Base-by-base conservation (phyloP, 768 basidiomycete species). In the Clitopilus hobsonii region DNA sequence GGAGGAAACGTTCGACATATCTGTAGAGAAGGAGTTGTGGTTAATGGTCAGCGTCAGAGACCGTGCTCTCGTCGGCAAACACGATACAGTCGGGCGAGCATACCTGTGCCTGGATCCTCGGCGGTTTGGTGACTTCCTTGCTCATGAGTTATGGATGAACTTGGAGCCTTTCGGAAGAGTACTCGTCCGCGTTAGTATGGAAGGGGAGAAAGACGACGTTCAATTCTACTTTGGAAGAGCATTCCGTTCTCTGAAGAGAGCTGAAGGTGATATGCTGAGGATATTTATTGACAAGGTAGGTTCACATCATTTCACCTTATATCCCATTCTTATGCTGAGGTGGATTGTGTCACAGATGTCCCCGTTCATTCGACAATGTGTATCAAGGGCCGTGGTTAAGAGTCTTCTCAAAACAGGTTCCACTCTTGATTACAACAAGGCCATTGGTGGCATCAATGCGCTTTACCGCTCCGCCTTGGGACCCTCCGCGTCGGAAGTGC, bases 201-300 rank as follows among this genome's bases (percentile, higher is more conserved):
- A 99, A 65, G 94, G 95, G 52, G 97, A 98, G 78, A 94, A 96
- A 71, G 94, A 97, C 62, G 97, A 99, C 67, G 91, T 94, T 6
- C 91, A 91, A 61, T 99, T 97, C 76, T 95, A 90, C 76, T 99
- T 98, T 64, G 97, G 97, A 24, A 81, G 94, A 27, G 96, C 88
- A 2, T 99, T 99, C 79, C 80, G 96, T 47, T 92, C 87, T 32
- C 68, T 99, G 61, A 98, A 98, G 71, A 77, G 94, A 27, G 91
- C 94, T 0, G 94, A 98, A 66, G 85, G 82, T 22, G 96, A 99
- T 64, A 98, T 99, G 96, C 82, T 94, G 52, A 80, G 95, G 10
- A 90, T 90, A 29, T 96, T 98, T 69, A 89, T 98, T 54, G 97
- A 99, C 76, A 98, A 99, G 84, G 96, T 93, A 53, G 49, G 74